Evolutionary conservation across 495 filamentous ascomycete species (phyloP).

Genomic region (Sordaria brevicollis): DNA sequence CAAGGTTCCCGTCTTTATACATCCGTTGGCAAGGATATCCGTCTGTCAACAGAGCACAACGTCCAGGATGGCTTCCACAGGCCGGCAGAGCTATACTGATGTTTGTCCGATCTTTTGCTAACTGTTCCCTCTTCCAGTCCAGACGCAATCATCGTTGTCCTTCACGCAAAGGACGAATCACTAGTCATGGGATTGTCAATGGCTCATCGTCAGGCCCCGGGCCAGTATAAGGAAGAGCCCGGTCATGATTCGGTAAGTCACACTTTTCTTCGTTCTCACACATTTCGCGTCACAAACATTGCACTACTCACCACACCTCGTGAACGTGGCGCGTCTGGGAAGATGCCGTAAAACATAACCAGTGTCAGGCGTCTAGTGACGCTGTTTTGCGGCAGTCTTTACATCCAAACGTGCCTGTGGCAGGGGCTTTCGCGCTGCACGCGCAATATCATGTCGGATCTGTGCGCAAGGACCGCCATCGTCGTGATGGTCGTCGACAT

Average conservation of each 20-base stretch:
- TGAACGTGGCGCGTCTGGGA: neutral
- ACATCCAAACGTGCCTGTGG: neutral
- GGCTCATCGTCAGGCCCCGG: slow-evolving; percentile 29
- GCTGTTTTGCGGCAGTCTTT: neutral
- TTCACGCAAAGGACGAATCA: neutral
- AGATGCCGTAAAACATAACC: neutral
- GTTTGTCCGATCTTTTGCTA: neutral
- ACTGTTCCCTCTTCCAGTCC: neutral
- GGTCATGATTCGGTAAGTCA: slow-evolving; percentile 27
- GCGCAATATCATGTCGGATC: neutral
- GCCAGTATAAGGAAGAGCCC: slow-evolving; percentile 28
- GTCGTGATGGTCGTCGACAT: neutral
- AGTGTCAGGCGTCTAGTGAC: neutral
- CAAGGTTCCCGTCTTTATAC: neutral
- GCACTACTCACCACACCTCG: neutral
- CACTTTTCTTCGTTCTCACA: slow-evolving; percentile 3
- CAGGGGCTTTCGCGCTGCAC: neutral
- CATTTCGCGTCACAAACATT: neutral
- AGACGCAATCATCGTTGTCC: neutral
- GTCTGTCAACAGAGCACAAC: neutral
- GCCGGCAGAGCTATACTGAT: neutral
- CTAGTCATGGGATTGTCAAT: slow-evolving; percentile 27
- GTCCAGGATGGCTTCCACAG: neutral
- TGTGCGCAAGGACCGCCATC: neutral
- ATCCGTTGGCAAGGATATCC: neutral